Evolutionary conservation across 805 yeast genomes (phyloP).

Genomic region (Teunomyces lycoperdinae): DNA sequence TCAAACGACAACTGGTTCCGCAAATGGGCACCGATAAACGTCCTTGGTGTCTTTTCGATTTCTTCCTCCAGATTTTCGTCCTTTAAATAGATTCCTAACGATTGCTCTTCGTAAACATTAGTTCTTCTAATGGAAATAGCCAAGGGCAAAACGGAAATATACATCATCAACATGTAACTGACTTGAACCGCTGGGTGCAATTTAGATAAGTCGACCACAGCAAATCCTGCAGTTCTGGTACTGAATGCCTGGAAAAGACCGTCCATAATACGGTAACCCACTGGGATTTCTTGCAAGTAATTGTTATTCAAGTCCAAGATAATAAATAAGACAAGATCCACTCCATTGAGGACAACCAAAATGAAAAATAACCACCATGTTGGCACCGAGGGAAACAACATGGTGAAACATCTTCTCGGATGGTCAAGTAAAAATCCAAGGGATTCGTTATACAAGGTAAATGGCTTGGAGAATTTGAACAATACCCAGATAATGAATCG

Average conservation of each 20-base stretch:
- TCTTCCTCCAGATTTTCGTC: slow-evolving; percentile 30
- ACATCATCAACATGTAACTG: slow-evolving; percentile 95
- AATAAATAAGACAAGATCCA: slow-evolving; percentile 78
- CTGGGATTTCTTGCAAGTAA: slow-evolving; percentile 52
- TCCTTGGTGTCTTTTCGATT: slow-evolving; percentile 43
- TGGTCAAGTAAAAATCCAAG: slow-evolving; percentile 86
- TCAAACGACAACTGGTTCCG: slow-evolving; percentile 91
- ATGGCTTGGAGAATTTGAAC: slow-evolving; percentile 62
- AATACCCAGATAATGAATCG: slow-evolving; percentile 81
- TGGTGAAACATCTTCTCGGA: slow-evolving; percentile 94
- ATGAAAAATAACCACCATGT: slow-evolving; percentile 92
- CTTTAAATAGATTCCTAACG: slow-evolving; percentile 76
- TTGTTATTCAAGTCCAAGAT: slow-evolving; percentile 61
- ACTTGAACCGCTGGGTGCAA: slow-evolving; percentile 92
- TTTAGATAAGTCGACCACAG: slow-evolving; percentile 63
- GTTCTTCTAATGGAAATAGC: slow-evolving; percentile 97
- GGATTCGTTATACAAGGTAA: slow-evolving; percentile 68
- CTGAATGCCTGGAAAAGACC: slow-evolving; percentile 90
- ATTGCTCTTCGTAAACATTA: slow-evolving; percentile 96
- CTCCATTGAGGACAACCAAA: slow-evolving; percentile 64
- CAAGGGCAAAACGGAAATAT: slow-evolving; percentile 91
- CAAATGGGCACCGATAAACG: slow-evolving; percentile 82
- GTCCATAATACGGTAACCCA: slow-evolving; percentile 69
- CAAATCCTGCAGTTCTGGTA: slow-evolving; percentile 92
- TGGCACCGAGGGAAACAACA: slow-evolving; percentile 86